Evolutionary conservation across 2,329 filamentous ascomycete genomes (phyloP).

Genomic region (Talaromyces islandicus): DNA sequence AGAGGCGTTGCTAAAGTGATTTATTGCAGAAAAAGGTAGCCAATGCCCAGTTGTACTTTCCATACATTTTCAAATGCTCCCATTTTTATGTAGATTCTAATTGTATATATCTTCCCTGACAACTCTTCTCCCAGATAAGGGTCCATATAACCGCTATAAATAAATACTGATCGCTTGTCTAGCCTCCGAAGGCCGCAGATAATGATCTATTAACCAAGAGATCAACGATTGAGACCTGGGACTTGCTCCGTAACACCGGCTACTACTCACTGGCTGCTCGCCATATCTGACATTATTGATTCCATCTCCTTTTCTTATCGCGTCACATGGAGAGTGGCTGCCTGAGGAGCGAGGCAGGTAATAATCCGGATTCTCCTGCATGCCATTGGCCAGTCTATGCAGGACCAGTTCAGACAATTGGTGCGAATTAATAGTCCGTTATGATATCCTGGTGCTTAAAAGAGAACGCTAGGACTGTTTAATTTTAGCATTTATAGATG

Average conservation of each 20-base stretch:
- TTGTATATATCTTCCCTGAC: no score
- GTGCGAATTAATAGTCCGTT: neutral
- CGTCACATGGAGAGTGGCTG: neutral
- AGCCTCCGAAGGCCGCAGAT: neutral
- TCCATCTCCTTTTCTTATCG: neutral
- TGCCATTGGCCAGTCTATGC: neutral
- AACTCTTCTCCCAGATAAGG: no score
- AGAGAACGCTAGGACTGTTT: neutral
- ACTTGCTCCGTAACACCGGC: neutral
- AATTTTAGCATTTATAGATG: neutral
- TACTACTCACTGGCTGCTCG: conserved; percentile 1
- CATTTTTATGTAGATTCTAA: no score
- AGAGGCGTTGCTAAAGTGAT: conserved; percentile 14
- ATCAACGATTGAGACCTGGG: neutral
- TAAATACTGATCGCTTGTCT: neutral
- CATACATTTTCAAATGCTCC: no score
- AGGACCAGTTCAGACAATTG: neutral
- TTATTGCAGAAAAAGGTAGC: neutral
- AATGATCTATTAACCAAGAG: neutral
- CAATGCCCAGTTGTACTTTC: no score
- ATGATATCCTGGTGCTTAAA: no score
- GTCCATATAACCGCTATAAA: no score
- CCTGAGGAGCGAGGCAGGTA: neutral
- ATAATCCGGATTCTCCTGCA: neutral
- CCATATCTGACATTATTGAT: conserved; percentile 2